Base-by-base conservation (phyloP, 768 basidiomycete species). In the Lactarius hatsudake region DNA sequence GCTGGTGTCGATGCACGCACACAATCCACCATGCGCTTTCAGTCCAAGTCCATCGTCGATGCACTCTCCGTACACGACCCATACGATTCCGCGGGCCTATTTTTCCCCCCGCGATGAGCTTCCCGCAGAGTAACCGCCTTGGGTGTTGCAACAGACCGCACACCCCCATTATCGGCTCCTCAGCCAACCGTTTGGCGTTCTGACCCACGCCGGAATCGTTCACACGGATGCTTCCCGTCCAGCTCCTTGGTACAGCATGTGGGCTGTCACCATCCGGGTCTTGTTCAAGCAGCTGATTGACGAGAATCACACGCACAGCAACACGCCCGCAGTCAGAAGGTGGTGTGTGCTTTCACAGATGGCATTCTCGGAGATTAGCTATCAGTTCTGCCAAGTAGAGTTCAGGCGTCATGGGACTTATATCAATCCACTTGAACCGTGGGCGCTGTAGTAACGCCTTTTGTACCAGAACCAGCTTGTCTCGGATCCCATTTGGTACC, bases 11-110 rank as follows among this genome's bases (percentile, higher is more conserved):
- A 69, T 9, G 53, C 18, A 1, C 65, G 62, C 13, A 69, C 68
- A 1, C 59, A 63, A 15, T 69, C 68, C 8, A 60, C 58, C 32
- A 69, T 69, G 65, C 68, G 12, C 7, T 69, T 69, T 55, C 68
- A 66, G n/a, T 10, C 28, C 38, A 69, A 69, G 34, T 62, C 65
- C 5, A 59, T 60, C 15, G 26, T 15, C 13, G 65, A 62, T 7
- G 36, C 56, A 12, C 7, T 45, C 23, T 60, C 65, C 8, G 17
- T 59, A 13, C 67, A n/a, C 28, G 68, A 69, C 28, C 56, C 65
- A 15, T 62, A 63, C 23, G 61, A 60, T 15, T 12, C 42, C 18
- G 53, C 64, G 5, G 57, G 54, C 23, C 58, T 58, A 15, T 23
- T 58, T 48, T 30, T 36, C 34, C 32, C 58, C 42, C 28, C 53